Conservation (phyloP, 2,329 filamentous ascomycete genomes). For the Huntiella moniliformis region DNA sequence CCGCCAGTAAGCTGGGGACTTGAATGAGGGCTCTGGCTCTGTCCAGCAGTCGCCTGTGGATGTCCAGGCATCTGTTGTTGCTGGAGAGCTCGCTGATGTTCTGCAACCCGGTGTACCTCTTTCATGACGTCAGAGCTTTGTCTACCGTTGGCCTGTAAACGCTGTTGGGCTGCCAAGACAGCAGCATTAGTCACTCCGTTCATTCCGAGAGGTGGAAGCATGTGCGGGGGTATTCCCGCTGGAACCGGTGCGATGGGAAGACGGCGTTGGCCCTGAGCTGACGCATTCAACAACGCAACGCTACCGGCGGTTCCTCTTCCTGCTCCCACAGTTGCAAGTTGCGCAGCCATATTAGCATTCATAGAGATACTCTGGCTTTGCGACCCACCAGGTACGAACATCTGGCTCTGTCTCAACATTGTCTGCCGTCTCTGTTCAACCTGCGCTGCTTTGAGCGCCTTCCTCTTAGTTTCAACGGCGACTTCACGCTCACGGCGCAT, state of each 20-base stretch:
- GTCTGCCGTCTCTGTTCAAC: conserved; percentile 34
- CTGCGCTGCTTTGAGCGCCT: conserved; percentile 34
- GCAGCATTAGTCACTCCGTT: conserved; percentile 33
- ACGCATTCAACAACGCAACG: conserved; percentile 15
- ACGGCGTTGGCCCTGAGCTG: conserved; percentile 29
- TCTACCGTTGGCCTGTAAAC: conserved; percentile 12
- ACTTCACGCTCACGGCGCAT: conserved; percentile 77
- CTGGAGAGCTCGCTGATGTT: conserved; percentile 39
- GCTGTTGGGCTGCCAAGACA: conserved; percentile 24
- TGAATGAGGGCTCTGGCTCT: conserved; percentile 19
- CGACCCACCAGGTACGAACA: conserved; percentile 1
- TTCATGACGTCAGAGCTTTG: conserved; percentile 28
- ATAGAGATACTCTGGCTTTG: background rate
- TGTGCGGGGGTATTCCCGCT: conserved; percentile 29
- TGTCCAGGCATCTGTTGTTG: conserved; percentile 23
- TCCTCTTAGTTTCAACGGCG: conserved; percentile 35
- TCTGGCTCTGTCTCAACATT: conserved; percentile 6
- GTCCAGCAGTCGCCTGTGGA: conserved; percentile 15
- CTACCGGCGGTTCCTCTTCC: conserved; percentile 2
- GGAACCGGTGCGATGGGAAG: conserved; percentile 35
- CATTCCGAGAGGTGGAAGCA: conserved; percentile 34
- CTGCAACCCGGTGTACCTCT: conserved; percentile 47
- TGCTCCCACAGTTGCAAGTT: conserved; percentile 1
- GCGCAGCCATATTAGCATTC: conserved; percentile 3
- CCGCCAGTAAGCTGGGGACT: conserved; percentile 25